Percentiles rank a stretch among this genome's conserved stretches.
Conservation (phyloP, 179 eudicot species). For the Patellifolia procumbens region DNA sequence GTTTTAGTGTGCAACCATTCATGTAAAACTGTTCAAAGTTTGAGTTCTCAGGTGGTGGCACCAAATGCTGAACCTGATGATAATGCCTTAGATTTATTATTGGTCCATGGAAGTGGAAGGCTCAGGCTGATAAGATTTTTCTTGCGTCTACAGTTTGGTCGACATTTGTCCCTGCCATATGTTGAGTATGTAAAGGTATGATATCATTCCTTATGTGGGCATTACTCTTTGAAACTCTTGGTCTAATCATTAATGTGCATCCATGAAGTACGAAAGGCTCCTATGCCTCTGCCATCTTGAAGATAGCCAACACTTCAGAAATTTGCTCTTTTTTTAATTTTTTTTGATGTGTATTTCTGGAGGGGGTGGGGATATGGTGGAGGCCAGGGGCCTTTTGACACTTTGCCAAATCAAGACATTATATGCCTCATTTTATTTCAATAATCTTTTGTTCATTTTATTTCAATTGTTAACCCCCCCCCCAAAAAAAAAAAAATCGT, state of each 20-base stretch:
- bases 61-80: conserved; percentile 97
- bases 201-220: not conserved
- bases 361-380: not conserved
- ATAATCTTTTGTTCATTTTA: too few relatives aligned
- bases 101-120: conserved; percentile 92
- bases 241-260: not conserved
- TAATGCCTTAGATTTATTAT: conserved; percentile 69
- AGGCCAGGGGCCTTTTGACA: not conserved
- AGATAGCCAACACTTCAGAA: not conserved
- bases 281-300: conserved; percentile 3
- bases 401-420: not conserved
- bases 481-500: not conserved
- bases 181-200: conserved; percentile 95
- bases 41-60: conserved; percentile 94
- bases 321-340: not conserved
- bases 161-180: conserved; percentile 85
- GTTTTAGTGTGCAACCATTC: conserved; percentile 92
- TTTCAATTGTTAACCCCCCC: too few relatives aligned
- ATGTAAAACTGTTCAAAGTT: conserved; percentile 91
- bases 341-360: not conserved
- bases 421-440: not conserved
- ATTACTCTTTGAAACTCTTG: conserved; percentile 1
- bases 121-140: conserved; percentile 79
- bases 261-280: not conserved
- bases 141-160: conserved; percentile 75